Conservation (phyloP, 345 rosid genomes). For the Lepidium didymum region DNA sequence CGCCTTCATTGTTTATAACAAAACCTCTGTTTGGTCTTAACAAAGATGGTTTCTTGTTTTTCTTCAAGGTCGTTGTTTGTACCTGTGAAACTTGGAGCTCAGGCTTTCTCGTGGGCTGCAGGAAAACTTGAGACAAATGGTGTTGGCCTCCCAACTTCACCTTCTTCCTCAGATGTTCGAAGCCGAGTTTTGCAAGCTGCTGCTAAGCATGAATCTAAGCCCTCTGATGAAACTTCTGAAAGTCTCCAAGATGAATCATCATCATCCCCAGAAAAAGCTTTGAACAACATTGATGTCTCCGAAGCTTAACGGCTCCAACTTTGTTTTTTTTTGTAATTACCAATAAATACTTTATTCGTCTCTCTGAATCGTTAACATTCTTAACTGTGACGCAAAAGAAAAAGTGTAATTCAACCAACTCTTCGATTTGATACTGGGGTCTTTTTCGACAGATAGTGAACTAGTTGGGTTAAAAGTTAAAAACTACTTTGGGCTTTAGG, state of each 20-base stretch:
- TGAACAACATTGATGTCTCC: constrained; percentile 24
- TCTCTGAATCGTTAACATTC: neutral
- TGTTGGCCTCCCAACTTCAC: constrained; percentile 79
- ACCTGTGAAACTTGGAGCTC: constrained; percentile 66
- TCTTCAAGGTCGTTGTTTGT: constrained; percentile 44
- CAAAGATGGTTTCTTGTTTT: neutral
- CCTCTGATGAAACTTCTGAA: constrained; percentile 52
- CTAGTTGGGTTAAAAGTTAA: neutral
- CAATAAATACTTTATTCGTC: neutral
- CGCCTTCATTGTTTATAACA: neutral
- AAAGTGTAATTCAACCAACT: neutral
- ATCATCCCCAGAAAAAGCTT: constrained; percentile 13
- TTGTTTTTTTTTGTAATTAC: neutral
- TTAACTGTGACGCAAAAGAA: too few species aligned
- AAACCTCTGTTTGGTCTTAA: neutral
- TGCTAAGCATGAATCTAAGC: constrained; percentile 86
- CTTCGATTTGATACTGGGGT: neutral
- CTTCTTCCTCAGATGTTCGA: constrained; percentile 78
- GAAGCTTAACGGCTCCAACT: constrained; percentile 22
- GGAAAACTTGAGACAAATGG: constrained; percentile 83
- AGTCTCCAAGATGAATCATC: constrained; percentile 18
- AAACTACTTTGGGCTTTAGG: neutral
- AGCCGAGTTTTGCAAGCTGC: constrained; percentile 86
- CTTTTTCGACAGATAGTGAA: neutral
- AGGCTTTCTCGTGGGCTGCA: constrained; percentile 79